Conservation (phyloP, 768 basidiomycete species). For the Rhizopogon vulgaris region DNA sequence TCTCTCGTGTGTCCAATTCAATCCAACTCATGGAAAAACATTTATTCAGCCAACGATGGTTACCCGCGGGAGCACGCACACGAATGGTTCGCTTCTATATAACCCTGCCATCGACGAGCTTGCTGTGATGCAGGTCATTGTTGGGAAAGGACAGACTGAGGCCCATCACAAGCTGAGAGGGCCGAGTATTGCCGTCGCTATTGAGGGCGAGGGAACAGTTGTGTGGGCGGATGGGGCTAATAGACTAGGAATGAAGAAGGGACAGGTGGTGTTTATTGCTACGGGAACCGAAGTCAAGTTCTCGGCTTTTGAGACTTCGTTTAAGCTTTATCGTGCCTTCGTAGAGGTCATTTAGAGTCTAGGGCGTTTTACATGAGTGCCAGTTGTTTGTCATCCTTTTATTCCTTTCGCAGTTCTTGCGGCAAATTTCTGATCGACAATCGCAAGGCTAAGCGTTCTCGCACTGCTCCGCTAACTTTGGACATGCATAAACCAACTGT, state of each 20-base stretch:
- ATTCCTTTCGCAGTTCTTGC: no score
- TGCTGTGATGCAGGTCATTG: constrained; percentile 59
- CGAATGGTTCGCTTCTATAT: constrained; percentile 47
- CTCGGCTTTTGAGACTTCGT: constrained; percentile 16
- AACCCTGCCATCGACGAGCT: constrained; percentile 92
- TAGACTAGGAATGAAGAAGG: constrained; percentile 34
- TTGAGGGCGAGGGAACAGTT: constrained; percentile 51
- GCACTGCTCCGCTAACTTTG: no score
- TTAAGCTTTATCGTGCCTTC: constrained; percentile 6
- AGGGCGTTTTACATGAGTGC: no score
- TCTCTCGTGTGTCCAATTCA: constrained; percentile 74
- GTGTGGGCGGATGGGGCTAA: constrained; percentile 32
- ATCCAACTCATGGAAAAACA: constrained; percentile 50
- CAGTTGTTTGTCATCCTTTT: no score
- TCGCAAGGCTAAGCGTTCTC: no score
- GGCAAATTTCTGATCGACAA: no score
- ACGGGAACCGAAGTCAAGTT: constrained; percentile 54
- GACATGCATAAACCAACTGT: no score
- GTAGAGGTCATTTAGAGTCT: constrained; percentile 1
- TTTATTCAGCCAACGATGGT: constrained; percentile 56
- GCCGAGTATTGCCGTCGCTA: constrained; percentile 75
- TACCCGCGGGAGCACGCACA: constrained; percentile 12
- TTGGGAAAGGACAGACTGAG: constrained; percentile 39
- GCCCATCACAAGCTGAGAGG: constrained; percentile 61
- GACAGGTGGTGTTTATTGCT: constrained; percentile 75